Base-by-base conservation (phyloP, 2,329 filamentous ascomycete species). In the Aaosphaeria arxii region DNA sequence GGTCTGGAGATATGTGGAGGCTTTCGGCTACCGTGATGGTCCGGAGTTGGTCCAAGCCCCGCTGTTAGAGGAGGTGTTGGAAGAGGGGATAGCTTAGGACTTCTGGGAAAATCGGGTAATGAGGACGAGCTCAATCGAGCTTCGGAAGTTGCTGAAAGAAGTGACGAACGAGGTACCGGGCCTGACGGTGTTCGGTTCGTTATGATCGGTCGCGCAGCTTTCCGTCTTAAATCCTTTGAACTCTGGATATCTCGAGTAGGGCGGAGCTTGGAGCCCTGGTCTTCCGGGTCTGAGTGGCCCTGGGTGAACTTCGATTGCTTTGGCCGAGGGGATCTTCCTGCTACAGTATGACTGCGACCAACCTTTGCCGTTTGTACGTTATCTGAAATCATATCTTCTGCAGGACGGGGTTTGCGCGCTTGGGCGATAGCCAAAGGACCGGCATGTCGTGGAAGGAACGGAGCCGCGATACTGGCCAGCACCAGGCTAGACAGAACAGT, bases 401-500 rank as follows among this genome's bases (percentile, higher is more conserved):
- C 72, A 5, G 80, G 81, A 54, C 87, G 80, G 13, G 88, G 87
- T 68, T 88, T 89, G 51, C 88, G 80, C 41, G 89, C 88, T 72
- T 94, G 89, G 13, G 88, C 88, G 61, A 94, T 84, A 41, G 89
- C 89, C 46, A 94, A 76, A 11, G 89, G 89, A 1, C 89, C 89
- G 31, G 87, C 88, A 80, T 87, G 89, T 65, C 78, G 80, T n/a
- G 88, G 86, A 13, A 94, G 77, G 55, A 87, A 79, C 9, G 89
- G 89, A 32, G 88, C 78, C 9, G 85, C 89, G 45, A 91, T 77
- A 61, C 86, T 88, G 45, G 87, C 88, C 46, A 92, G 77, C 35
- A 92, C 85, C 61, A 94, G 84, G 70, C 88, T 91, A 35, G 87
- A 86, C 32, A 94, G 80, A 2, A 94, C 85, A 5, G 87, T 89